These are phyloP conservation scores for Alternaria novae-zelandiae DNA, from an alignment of 2,329 filamentous ascomycete species.

Conservation along the genomic window DNA sequence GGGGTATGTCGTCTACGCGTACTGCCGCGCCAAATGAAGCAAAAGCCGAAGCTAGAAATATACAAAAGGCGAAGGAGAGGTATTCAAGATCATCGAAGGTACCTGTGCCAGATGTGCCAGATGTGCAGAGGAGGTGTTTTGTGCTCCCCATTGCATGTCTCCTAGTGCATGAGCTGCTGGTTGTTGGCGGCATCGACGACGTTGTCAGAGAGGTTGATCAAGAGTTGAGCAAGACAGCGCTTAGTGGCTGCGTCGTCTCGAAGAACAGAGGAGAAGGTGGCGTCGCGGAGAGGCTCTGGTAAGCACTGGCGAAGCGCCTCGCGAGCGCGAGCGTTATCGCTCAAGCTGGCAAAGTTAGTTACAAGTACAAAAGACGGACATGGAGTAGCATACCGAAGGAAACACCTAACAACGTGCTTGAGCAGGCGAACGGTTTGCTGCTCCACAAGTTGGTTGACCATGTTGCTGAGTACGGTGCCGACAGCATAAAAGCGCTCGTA, in stretches of 20 bases:
- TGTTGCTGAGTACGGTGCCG: constrained; percentile 95
- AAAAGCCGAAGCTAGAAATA: constrained; percentile 30
- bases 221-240: constrained; percentile 92
- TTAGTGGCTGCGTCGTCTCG: constrained; percentile 98
- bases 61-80: constrained; percentile 25
- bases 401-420: constrained; percentile 97
- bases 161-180: constrained; percentile 46
- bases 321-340: constrained; percentile 92
- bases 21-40: constrained; percentile 29
- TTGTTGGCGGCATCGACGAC: constrained; percentile 63
- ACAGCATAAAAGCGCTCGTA: constrained; percentile 99
- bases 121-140: neutral
- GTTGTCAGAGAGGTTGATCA: constrained; percentile 95
- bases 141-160: neutral
- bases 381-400: constrained; percentile 73
- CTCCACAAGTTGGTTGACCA: constrained; percentile 97
- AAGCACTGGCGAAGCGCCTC: constrained; percentile 96
- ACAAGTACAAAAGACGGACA: neutral
- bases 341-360: constrained; percentile 68
- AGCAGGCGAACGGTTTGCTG: constrained; percentile 94
- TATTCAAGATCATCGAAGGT: constrained; percentile 5
- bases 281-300: constrained; percentile 96
- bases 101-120: constrained; percentile 5
- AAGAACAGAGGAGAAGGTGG: constrained; percentile 94
- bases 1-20: constrained; percentile 27